Conservation (phyloP, 169 alveolate species). For the Plasmodium sp. region DNA sequence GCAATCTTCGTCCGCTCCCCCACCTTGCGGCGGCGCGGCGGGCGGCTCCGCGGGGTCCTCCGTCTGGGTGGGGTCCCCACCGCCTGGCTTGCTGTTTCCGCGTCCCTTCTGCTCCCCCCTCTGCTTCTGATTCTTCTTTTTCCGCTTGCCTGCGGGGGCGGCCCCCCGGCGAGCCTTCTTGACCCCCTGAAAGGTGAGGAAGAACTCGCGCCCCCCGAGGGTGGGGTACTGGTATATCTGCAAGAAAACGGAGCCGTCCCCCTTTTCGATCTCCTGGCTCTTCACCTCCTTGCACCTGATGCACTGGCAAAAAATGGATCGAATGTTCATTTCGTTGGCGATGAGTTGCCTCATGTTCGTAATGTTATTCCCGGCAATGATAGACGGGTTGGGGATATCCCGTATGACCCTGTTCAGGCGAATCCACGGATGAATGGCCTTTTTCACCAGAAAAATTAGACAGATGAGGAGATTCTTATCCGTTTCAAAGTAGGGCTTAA, state of each 20-base stretch:
- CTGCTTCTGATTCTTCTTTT: constrained; percentile 9
- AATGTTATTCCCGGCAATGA: constrained; percentile 93
- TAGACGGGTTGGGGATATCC: constrained; percentile 95
- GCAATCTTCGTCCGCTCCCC: background rate
- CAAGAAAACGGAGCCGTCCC: constrained; percentile 67
- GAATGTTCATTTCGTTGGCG: constrained; percentile 83
- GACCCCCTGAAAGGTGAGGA: constrained; percentile 82
- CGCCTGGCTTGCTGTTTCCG: background rate
- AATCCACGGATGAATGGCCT: constrained; percentile 95
- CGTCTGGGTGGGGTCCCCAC: background rate
- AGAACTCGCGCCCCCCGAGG: constrained; percentile 85
- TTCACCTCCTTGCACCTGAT: constrained; percentile 94
- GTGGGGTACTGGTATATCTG: constrained; percentile 78
- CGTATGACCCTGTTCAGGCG: constrained; percentile 94
- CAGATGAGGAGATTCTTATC: constrained; percentile 83
- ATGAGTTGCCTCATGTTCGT: constrained; percentile 94
- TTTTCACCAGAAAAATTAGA: constrained; percentile 88
- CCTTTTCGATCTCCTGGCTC: constrained; percentile 77
- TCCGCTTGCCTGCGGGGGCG: background rate
- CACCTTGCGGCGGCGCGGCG: background rate
- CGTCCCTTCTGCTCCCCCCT: constrained; percentile 26
- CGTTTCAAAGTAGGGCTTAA: constrained; percentile 92
- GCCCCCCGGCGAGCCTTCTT: constrained; percentile 36
- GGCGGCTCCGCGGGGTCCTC: background rate
- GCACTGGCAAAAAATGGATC: constrained; percentile 91